Evolutionary conservation across 805 yeast species (phyloP).

Genomic region (Starmerella bombi): DNA sequence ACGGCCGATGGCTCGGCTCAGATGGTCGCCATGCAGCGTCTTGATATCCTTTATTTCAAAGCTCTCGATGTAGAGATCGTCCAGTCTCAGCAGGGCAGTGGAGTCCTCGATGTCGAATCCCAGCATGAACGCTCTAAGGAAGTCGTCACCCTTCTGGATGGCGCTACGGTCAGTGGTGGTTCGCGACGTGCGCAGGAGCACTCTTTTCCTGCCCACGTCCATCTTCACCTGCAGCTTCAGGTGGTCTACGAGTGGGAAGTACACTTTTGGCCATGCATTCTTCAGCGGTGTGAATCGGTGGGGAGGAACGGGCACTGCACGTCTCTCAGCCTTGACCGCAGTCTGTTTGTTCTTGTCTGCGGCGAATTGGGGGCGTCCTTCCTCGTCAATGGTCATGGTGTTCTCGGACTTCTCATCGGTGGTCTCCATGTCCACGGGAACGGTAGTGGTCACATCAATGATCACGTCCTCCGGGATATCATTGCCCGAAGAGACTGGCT

Average conservation of each 20-base stretch:
- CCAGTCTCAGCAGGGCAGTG: slow-evolving; percentile 82
- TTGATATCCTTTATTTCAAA: slow-evolving; percentile 95
- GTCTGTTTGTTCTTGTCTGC: slow-evolving; percentile 53
- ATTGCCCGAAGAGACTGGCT: slow-evolving; percentile 19
- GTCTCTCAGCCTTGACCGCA: slow-evolving; percentile 65
- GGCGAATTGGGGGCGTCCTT: slow-evolving; percentile 76
- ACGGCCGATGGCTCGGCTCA: slow-evolving; percentile 97
- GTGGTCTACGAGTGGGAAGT: slow-evolving; percentile 92
- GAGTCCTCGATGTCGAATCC: slow-evolving; percentile 98
- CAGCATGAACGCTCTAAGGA: slow-evolving; percentile 83
- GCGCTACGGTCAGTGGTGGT: slow-evolving; percentile 86
- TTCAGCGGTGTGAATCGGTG: slow-evolving; percentile 93
- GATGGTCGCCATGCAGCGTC: slow-evolving; percentile 88
- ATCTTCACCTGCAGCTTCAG: slow-evolving; percentile 89
- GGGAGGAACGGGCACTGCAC: slow-evolving; percentile 91
- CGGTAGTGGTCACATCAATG: slow-evolving; percentile 34
- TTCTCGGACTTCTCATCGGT: slow-evolving; percentile 20
- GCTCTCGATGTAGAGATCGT: slow-evolving; percentile 91
- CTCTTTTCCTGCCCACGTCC: slow-evolving; percentile 70
- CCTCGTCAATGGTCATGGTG: slow-evolving; percentile 54
- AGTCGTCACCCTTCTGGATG: slow-evolving; percentile 94
- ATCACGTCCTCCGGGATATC: slow-evolving; percentile 32
- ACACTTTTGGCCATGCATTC: slow-evolving; percentile 81
- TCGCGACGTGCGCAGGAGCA: slow-evolving; percentile 72
- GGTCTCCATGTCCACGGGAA: slow-evolving; percentile 19